A percentile compares a stretch with the other conserved stretches of the same genome.
Conservation (phyloP, 176 grass and related monocot genomes). For the Oryza glaberrima region DNA sequence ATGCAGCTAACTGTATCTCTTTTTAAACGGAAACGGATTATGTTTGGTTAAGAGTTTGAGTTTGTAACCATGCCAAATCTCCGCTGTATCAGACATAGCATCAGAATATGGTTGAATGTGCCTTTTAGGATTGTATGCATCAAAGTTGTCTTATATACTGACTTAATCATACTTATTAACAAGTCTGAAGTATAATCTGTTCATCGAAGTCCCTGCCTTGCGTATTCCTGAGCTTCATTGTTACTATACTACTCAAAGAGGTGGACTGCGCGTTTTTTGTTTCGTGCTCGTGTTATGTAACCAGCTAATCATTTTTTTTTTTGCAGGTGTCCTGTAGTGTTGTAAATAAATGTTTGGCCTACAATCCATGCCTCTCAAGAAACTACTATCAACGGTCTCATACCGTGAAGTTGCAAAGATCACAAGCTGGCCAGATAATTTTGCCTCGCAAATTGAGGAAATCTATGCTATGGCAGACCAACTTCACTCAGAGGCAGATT, state of each 20-base stretch:
- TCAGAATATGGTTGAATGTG: not conserved
- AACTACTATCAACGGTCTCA: conserved; percentile 28
- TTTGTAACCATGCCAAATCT: not conserved
- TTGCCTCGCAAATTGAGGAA: conserved; percentile 51
- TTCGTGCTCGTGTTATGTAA: not conserved
- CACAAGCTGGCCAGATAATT: conserved; percentile 21
- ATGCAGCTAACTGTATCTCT: not conserved
- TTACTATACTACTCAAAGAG: not conserved
- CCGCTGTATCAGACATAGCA: not conserved
- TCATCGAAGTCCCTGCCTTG: not conserved
- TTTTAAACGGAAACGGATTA: not conserved
- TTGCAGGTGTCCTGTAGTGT: conserved; percentile 49
- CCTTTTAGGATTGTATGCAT: not conserved
- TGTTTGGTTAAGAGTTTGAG: not conserved
- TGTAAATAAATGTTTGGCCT: conserved; percentile 41
- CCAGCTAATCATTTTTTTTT: not conserved
- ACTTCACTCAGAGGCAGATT: conserved; percentile 29
- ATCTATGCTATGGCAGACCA: conserved; percentile 17
- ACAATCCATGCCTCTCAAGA: conserved; percentile 26
- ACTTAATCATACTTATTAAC: not conserved
- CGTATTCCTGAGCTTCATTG: not conserved
- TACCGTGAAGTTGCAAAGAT: conserved; percentile 34
- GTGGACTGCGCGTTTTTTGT: not conserved
- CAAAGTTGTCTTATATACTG: not conserved
- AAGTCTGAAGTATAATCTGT: not conserved